phyloP scores from a whole-genome alignment of 257 asterid species.

The Oldenlandia corymbosa region DNA sequence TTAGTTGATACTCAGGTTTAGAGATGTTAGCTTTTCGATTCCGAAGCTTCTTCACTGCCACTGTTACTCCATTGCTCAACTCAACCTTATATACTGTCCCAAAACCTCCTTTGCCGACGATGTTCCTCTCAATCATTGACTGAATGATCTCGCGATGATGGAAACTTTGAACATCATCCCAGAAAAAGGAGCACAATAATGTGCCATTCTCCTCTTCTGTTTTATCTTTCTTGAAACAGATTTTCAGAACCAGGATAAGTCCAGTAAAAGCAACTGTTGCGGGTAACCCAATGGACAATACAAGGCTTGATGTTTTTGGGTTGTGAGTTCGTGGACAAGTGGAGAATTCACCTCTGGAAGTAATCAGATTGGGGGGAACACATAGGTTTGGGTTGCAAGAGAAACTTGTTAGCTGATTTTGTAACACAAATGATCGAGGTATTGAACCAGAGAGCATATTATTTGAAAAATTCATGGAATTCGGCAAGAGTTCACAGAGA shows the following conservation, averaged over 20 bases:
- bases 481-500: constrained; percentile 48
- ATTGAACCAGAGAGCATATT: constrained; percentile 68
- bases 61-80: constrained; percentile 55
- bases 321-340: constrained; percentile 32
- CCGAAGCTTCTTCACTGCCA: constrained; percentile 90
- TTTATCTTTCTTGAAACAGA: constrained; percentile 42
- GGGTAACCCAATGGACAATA: constrained; percentile 42
- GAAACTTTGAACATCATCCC: constrained; percentile 68
- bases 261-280: constrained; percentile 49
- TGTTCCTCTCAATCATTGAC: constrained; percentile 75
- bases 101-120: constrained; percentile 94
- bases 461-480: constrained; percentile 75
- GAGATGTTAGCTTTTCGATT: constrained; percentile 46
- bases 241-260: constrained; percentile 37
- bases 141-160: constrained; percentile 72
- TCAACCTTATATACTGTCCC: constrained; percentile 81
- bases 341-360: constrained; percentile 26
- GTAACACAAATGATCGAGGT: constrained; percentile 52
- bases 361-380: constrained; percentile 28
- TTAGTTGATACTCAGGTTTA: constrained; percentile 30
- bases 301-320: constrained; percentile 34
- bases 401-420: constrained; percentile 67
- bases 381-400: constrained; percentile 67
- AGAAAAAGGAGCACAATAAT: constrained; percentile 42
- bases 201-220: constrained; percentile 40